Evolutionary conservation across 2,329 filamentous ascomycete species (phyloP).

Genomic region (Sclerotinia glacialis): DNA sequence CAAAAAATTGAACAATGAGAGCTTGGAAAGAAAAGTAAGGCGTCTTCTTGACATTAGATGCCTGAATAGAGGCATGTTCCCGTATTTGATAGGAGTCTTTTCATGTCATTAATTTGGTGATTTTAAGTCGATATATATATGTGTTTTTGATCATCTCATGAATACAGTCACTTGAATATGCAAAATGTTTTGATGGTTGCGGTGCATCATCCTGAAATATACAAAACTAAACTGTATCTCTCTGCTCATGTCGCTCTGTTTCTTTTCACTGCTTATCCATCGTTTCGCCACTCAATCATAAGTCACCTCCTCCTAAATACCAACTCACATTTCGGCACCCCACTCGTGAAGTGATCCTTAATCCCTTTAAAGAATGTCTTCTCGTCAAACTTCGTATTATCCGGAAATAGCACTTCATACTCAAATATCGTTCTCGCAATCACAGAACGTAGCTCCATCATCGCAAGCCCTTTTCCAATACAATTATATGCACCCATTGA

Average conservation of each 20-base stretch:
- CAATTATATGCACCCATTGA: constrained; percentile 30
- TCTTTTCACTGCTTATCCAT: not conserved
- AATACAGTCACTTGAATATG: no score
- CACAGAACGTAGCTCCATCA: constrained; percentile 38
- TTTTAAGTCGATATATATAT: no score
- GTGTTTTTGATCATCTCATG: no score
- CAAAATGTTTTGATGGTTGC: no score
- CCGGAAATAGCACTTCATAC: not conserved
- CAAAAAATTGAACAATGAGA: no score
- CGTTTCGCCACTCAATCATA: no score
- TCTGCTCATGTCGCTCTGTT: not conserved
- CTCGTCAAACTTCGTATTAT: not conserved
- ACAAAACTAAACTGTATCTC: not conserved
- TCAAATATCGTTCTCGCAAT: constrained; percentile 22
- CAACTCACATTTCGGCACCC: constrained; percentile 1
- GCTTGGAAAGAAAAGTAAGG: no score
- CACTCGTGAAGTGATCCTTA: not conserved
- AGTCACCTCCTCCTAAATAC: not conserved
- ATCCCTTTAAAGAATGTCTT: not conserved
- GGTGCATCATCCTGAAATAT: no score
- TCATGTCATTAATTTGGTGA: no score
- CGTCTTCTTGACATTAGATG: no score
- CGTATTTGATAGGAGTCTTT: no score
- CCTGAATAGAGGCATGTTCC: no score
- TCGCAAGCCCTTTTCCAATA: constrained; percentile 38